phyloP scores from a whole-genome alignment of 768 basidiomycete species.

The Pleurotus sapidus region DNA sequence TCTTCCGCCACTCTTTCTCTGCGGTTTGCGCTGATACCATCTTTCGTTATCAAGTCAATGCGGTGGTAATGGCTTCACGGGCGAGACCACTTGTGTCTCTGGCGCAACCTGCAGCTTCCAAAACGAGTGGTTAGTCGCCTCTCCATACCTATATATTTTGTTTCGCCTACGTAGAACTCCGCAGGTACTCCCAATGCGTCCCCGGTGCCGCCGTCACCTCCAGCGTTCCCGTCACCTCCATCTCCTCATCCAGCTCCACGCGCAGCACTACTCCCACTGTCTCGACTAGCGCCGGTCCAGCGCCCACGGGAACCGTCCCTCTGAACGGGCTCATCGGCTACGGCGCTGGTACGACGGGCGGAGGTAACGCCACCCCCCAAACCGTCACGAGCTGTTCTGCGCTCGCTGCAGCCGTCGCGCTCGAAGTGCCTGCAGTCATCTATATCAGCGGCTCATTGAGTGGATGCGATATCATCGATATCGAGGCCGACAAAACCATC shows the following conservation, averaged over 20 bases:
- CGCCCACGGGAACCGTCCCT: neutral
- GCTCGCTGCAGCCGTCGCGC: neutral
- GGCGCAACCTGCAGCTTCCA: neutral
- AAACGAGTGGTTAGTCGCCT: neutral
- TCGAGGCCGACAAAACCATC: slow-evolving; percentile 1
- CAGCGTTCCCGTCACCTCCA: neutral
- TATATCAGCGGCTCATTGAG: neutral
- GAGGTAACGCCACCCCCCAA: neutral
- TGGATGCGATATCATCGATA: slow-evolving; percentile 1
- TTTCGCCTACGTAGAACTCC: neutral
- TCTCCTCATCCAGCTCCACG: neutral
- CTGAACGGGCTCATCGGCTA: slow-evolving; percentile 1
- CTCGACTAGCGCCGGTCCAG: neutral
- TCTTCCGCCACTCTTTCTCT: neutral
- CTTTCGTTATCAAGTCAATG: no score
- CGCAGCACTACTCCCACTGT: neutral
- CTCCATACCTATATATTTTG: neutral
- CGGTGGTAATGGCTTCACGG: neutral
- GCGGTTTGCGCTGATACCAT: neutral
- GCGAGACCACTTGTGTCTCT: neutral
- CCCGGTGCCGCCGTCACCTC: neutral
- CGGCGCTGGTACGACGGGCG: neutral
- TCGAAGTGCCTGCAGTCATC: neutral
- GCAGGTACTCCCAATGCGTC: slow-evolving; percentile 2
- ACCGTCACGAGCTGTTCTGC: neutral